phyloP scores from a whole-genome alignment of 768 basidiomycete species.

The Xerocomellus amylosporus region DNA sequence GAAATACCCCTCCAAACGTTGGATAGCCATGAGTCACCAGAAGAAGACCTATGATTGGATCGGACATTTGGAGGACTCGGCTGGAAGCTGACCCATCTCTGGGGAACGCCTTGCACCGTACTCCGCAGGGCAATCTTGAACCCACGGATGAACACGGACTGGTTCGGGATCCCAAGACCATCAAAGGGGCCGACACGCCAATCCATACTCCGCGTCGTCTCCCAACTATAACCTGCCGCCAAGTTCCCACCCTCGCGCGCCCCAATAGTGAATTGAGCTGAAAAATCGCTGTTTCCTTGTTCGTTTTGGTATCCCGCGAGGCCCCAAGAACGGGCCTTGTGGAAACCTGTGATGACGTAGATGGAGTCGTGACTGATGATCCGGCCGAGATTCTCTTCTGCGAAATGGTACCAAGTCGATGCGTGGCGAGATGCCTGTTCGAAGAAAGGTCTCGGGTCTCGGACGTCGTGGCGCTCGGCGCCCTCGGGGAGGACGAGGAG shows the following conservation, averaged over 20 bases:
- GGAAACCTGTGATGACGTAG: slow-evolving; percentile 33
- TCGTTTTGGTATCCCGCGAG: slow-evolving; percentile 23
- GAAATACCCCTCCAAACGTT: slow-evolving; percentile 20
- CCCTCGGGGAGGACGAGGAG: slow-evolving; percentile 36
- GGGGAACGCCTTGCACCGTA: slow-evolving; percentile 12
- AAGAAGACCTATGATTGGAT: background rate
- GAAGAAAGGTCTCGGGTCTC: slow-evolving; percentile 24
- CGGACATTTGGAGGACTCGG: background rate
- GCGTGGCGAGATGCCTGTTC: slow-evolving; percentile 28
- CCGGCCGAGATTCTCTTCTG: slow-evolving; percentile 25
- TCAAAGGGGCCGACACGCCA: slow-evolving; percentile 20
- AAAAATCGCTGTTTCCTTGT: background rate
- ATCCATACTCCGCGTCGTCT: slow-evolving; percentile 16
- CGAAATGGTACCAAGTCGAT: slow-evolving; percentile 32
- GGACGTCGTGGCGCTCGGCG: slow-evolving; percentile 25
- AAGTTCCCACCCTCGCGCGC: slow-evolving; percentile 3
- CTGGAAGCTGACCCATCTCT: slow-evolving; percentile 15
- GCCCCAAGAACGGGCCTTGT: slow-evolving; percentile 31
- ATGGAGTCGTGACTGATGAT: slow-evolving; percentile 30
- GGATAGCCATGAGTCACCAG: slow-evolving; percentile 18
- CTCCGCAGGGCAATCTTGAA: slow-evolving; percentile 30
- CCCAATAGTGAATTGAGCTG: slow-evolving; percentile 16
- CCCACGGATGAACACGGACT: slow-evolving; percentile 31
- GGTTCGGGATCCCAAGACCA: slow-evolving; percentile 16
- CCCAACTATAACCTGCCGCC: slow-evolving; percentile 17